Evolutionary conservation across 805 yeast genomes (phyloP), one percentile per base, ranked within the genome.

Genomic region (Saturnispora galanensis): DNA sequence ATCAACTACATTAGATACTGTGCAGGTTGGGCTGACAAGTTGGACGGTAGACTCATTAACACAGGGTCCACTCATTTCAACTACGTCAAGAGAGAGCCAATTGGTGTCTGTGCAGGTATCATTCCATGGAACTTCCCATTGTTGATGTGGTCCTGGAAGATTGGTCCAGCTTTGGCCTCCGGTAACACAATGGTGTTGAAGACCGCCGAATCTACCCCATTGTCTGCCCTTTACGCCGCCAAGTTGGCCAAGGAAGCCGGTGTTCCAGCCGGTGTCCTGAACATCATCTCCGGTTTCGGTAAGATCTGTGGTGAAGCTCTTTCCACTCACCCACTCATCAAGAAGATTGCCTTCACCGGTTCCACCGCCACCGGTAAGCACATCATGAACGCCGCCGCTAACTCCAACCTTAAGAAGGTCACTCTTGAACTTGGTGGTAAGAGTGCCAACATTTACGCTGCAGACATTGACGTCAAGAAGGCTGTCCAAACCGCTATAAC

Each of bases 51-150:
- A 52, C 65, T 80, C 47, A 74, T 85, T 47, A 85, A 85, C 63
- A 80, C 94, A 41, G 90, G 89, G 50, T 63, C 66, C 47, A 68
- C 77, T 41, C 85, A 84, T 65, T 78, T 88, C 63, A 76, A 77
- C 50, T 86, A 81, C 68, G 81, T 90, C 52, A 77, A 79, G 64
- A 82, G 83, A 65, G 95, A 88, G 67, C 96, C 97, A 48, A 70
- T 85, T 57, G 97, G 96, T 62, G 96, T 89, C 39, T 86, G 95
- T 64, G 97, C 95, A 48, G 95, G 86, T 66, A 84, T 89, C 60
- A 88, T 89, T 54, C 96, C 97, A 55, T 89, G 97, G 97, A 89
- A 89, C 70, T 89, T 87, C 78, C 97, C 97, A 51, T 67, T 89
- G 55, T 74, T 86, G 63, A 88, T 89, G 93, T 83, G 87, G 71